Percentiles rank a stretch among this genome's conserved stretches.
Evolutionary conservation across 129 eudicot genomes (phyloP).

Genomic region (Apium graveolens): DNA sequence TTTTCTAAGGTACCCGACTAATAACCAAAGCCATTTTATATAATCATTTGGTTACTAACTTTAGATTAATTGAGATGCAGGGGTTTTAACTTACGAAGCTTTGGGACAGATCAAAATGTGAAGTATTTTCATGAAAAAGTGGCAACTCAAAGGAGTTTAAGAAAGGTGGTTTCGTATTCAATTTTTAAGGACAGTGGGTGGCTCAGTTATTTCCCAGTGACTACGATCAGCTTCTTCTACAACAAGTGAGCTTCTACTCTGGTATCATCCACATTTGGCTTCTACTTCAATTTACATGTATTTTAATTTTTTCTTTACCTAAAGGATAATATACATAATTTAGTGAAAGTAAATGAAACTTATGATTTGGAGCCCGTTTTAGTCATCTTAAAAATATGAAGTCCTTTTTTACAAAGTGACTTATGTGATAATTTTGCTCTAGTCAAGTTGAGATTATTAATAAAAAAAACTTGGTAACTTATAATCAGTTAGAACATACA

Average conservation of each 20-base stretch:
- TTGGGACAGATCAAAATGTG: constrained; percentile 18
- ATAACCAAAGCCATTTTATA: neutral
- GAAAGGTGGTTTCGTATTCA: constrained; percentile 26
- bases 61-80: constrained; percentile 16
- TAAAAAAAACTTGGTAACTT: too few relatives aligned
- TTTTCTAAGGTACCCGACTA: constrained; percentile 19
- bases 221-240: constrained; percentile 59
- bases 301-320: neutral
- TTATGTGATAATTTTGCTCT: too few relatives aligned
- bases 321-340: too few relatives aligned
- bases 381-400: too few relatives aligned
- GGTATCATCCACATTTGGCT: neutral
- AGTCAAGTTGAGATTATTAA: too few relatives aligned
- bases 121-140: constrained; percentile 16
- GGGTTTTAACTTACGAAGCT: constrained; percentile 21
- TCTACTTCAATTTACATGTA: neutral
- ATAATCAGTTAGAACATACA: too few relatives aligned
- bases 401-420: too few relatives aligned
- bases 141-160: constrained; percentile 11
- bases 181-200: constrained; percentile 34
- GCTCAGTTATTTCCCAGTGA: constrained; percentile 68
- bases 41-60: neutral
- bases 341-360: too few relatives aligned
- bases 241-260: constrained; percentile 37
- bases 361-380: too few relatives aligned